phyloP scores from a whole-genome alignment of 1,139 yeast genomes.

The Ogataea hybrid region DNA sequence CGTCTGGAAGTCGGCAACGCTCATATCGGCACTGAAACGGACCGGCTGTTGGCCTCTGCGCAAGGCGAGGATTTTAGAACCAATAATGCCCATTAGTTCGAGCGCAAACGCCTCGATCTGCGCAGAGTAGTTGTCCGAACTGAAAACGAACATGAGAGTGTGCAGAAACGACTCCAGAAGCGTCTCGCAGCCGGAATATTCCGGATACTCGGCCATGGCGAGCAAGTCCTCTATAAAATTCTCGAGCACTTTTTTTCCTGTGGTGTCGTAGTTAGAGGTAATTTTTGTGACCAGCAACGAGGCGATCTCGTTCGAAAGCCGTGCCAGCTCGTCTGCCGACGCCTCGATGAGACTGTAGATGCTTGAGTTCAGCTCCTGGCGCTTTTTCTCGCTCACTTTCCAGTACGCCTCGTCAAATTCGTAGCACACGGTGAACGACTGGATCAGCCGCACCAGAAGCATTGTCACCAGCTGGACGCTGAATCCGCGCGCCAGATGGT shows the following conservation, averaged over 20 bases:
- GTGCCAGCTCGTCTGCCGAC: slow-evolving; percentile 9
- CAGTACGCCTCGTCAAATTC: slow-evolving; percentile 26
- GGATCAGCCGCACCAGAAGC: slow-evolving; percentile 45
- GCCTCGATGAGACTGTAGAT: slow-evolving; percentile 13
- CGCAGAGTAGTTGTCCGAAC: slow-evolving; percentile 35
- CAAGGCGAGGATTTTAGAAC: slow-evolving; percentile 44
- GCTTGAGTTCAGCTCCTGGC: slow-evolving; percentile 14
- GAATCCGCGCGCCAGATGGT: slow-evolving; percentile 42
- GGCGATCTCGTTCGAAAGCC: slow-evolving; percentile 37
- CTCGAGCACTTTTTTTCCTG: slow-evolving; percentile 46
- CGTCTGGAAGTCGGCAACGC: slow-evolving; percentile 19
- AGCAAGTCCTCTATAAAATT: slow-evolving; percentile 58
- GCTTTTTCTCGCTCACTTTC: slow-evolving; percentile 15
- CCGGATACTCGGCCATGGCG: slow-evolving; percentile 49
- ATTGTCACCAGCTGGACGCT: slow-evolving; percentile 49
- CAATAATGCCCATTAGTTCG: slow-evolving; percentile 57
- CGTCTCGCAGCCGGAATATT: slow-evolving; percentile 59
- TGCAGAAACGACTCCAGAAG: slow-evolving; percentile 44
- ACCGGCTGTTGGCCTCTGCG: slow-evolving; percentile 19
- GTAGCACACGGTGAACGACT: slow-evolving; percentile 36
- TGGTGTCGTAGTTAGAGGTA: slow-evolving; percentile 37
- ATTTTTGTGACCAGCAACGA: slow-evolving; percentile 41
- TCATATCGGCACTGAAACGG: slow-evolving; percentile 22
- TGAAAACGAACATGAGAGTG: slow-evolving; percentile 39
- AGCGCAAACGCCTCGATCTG: slow-evolving; percentile 48